A percentile compares a stretch with the other conserved stretches of the same genome.
These are phyloP conservation scores for Dactylonectria estremocensis DNA, from an alignment of 2,329 filamentous ascomycete genomes.

Conservation along the genomic window DNA sequence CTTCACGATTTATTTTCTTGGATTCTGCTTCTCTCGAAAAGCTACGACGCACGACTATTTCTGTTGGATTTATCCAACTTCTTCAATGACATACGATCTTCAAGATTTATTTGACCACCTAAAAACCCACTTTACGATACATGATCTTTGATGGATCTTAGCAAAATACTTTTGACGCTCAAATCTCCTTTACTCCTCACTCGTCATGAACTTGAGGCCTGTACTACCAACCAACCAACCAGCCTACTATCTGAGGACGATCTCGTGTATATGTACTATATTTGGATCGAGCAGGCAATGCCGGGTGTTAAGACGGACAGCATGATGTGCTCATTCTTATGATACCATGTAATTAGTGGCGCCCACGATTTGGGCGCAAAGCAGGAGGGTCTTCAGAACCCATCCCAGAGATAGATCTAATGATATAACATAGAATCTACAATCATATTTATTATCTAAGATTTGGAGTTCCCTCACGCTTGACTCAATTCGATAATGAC, in stretches of 20 bases:
- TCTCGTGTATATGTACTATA: conserved; percentile 41
- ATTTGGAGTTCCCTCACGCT: background rate
- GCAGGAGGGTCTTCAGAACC: conserved; percentile 25
- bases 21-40: conserved; percentile 14
- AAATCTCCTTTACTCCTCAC: conserved; percentile 14
- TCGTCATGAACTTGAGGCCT: conserved; percentile 21
- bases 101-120: conserved; percentile 31
- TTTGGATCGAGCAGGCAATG: conserved; percentile 36
- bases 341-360: conserved; percentile 46
- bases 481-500: background rate
- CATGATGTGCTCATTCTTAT: conserved; percentile 43
- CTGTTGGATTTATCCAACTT: conserved; percentile 9
- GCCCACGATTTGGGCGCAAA: conserved; percentile 25
- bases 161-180: conserved; percentile 19
- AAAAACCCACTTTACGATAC: conserved; percentile 37
- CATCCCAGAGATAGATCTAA: conserved; percentile 41
- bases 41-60: conserved; percentile 25
- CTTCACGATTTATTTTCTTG: conserved; percentile 22
- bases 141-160: conserved; percentile 36
- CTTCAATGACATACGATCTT: conserved; percentile 45
- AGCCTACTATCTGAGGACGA: conserved; percentile 30
- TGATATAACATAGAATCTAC: conserved; percentile 40
- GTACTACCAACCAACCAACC: conserved; percentile 33
- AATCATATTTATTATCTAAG: conserved; percentile 24
- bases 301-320: conserved; percentile 32